A percentile compares a stretch with the other conserved stretches of the same genome.
These are phyloP conservation scores for Seminavis robusta DNA, from an alignment of 108 stramenopile genomes.

Conservation along the genomic window DNA sequence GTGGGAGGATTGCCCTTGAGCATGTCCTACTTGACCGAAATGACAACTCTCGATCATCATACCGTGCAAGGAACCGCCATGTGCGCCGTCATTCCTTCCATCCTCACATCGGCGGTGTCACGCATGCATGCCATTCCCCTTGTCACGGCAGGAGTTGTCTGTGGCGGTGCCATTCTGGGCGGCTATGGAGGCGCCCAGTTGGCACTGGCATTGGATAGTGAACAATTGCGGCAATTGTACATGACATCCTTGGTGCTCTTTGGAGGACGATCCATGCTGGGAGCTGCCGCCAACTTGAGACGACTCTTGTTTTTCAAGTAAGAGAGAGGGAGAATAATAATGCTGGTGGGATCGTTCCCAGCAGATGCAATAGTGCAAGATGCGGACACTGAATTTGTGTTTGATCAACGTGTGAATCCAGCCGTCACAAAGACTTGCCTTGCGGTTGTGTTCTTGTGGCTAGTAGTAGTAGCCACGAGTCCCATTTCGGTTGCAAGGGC, in stretches of 20 bases:
- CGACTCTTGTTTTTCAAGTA: no score
- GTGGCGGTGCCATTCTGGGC: conserved; percentile 15
- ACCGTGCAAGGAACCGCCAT: conserved; percentile 22
- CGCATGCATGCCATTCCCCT: conserved; percentile 10
- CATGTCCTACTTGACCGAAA: conserved; percentile 27
- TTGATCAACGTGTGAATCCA: no score
- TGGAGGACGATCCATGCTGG: conserved; percentile 15
- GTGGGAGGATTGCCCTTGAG: conserved; percentile 21
- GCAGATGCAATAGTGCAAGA: no score
- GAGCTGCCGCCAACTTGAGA: conserved; percentile 9
- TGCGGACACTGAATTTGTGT: no score
- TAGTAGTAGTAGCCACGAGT: no score
- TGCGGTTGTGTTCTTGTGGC: no score
- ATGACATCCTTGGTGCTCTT: conserved; percentile 19
- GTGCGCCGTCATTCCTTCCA: conserved; percentile 14
- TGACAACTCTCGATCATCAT: conserved; percentile 15
- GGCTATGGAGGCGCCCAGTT: conserved; percentile 12
- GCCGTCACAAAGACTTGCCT: no score
- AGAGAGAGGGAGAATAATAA: no score
- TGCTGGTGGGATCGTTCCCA: no score
- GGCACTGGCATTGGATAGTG: conserved; percentile 9
- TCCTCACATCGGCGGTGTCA: conserved; percentile 13
- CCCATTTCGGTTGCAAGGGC: no score
- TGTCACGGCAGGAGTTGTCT: conserved; percentile 4
- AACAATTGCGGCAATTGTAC: conserved; percentile 16